phyloP scores from a whole-genome alignment of 345 rosid species.

The Eucalyptus cloeziana region DNA sequence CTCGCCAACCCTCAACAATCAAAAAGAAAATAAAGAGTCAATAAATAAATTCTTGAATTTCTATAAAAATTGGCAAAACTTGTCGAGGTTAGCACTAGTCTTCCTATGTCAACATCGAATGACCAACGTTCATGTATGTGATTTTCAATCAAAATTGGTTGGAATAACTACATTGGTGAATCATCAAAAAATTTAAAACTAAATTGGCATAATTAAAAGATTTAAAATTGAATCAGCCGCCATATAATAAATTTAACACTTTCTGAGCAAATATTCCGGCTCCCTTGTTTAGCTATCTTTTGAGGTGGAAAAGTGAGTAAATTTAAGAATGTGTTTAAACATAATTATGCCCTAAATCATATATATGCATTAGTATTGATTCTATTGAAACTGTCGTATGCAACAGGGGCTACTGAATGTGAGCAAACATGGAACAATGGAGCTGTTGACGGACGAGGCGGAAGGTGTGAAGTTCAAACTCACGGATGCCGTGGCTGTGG shows the following conservation, averaged over 20 bases:
- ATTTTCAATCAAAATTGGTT: no score
- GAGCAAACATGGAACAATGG: conserved; percentile 23
- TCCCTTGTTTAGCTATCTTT: not conserved
- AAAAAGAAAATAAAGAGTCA: no score
- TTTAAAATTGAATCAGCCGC: no score
- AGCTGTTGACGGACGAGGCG: conserved; percentile 47
- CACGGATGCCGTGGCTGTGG: conserved; percentile 52
- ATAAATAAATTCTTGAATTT: no score
- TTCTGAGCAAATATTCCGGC: rapidly evolving
- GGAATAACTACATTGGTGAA: no score
- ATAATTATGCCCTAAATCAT: not conserved
- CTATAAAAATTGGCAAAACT: no score
- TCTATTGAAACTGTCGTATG: not conserved
- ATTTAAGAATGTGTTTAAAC: not conserved
- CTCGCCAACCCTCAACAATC: not conserved
- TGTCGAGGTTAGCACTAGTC: not conserved
- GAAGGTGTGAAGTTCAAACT: conserved; percentile 54
- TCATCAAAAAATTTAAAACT: no score
- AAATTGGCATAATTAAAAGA: no score
- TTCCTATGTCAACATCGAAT: no score
- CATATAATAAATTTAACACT: rapidly evolving
- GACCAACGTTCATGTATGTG: not conserved
- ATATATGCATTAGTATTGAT: not conserved
- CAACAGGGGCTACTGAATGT: conserved; percentile 57
- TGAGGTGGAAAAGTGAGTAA: not conserved